phyloP scores from a whole-genome alignment of 179 eudicot species.

The Pouteria campechiana region DNA sequence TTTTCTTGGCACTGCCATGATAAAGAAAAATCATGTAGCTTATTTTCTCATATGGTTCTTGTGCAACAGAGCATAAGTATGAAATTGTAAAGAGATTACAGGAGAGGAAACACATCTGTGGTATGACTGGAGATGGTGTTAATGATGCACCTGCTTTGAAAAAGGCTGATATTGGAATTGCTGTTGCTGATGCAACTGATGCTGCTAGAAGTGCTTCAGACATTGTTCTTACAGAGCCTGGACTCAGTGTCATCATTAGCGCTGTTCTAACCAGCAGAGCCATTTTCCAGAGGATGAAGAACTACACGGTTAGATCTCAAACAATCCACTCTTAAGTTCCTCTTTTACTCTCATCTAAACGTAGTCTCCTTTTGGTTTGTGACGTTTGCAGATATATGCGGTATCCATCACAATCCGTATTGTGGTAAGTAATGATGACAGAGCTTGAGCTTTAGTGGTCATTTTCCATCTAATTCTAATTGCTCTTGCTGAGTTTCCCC shows the following conservation, averaged over 20 bases:
- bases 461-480: background rate
- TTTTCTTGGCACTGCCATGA: background rate
- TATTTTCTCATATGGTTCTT: background rate
- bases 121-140: conserved; percentile 75
- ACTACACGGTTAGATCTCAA: conserved; percentile 40
- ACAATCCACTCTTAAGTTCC: background rate
- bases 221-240: conserved; percentile 64
- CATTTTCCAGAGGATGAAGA: conserved; percentile 66
- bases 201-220: conserved; percentile 74
- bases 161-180: conserved; percentile 62
- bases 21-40: background rate
- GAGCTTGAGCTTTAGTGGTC: background rate
- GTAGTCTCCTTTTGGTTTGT: background rate
- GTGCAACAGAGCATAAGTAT: conserved; percentile 53
- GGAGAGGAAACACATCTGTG: conserved; percentile 62
- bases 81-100: conserved; percentile 61
- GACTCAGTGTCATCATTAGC: conserved; percentile 59
- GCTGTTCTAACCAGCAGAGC: conserved; percentile 70
- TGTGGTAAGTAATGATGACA: conserved; percentile 33
- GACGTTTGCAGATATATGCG: conserved; percentile 43
- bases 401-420: conserved; percentile 74
- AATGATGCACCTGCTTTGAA: conserved; percentile 68
- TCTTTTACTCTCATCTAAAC: background rate
- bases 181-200: conserved; percentile 64
- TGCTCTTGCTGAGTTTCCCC: background rate